phyloP scores from a whole-genome alignment of 768 basidiomycete species.

The Hypsizygus marmoreus region DNA sequence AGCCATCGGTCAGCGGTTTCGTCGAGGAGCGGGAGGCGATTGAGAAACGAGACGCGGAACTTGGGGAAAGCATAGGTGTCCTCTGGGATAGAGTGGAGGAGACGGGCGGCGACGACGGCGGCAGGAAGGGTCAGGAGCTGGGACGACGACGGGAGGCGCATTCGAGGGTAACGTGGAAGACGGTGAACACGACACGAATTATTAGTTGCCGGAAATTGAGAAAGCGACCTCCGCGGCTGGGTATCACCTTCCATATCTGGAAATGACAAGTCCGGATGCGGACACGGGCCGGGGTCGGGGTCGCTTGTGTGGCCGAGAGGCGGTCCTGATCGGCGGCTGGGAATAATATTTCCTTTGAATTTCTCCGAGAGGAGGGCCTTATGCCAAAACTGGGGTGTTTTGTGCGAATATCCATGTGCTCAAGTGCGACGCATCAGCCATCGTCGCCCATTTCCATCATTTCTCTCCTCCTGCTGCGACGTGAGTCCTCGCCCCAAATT shows the following conservation, averaged over 20 bases:
- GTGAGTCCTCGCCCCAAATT: slow-evolving; percentile 34
- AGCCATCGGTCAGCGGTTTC: slow-evolving; percentile 80
- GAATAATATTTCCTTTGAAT: slow-evolving; percentile 13
- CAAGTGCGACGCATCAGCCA: no score
- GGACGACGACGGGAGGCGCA: slow-evolving; percentile 19
- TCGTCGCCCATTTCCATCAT: slow-evolving; percentile 20
- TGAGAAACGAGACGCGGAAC: slow-evolving; percentile 76
- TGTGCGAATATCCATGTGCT: slow-evolving; percentile 28
- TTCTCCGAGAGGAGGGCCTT: slow-evolving; percentile 2
- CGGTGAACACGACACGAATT: slow-evolving; percentile 4
- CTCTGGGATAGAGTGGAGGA: slow-evolving; percentile 76
- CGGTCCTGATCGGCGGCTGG: slow-evolving; percentile 18
- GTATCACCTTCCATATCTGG: slow-evolving; percentile 15
- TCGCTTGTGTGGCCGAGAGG: background rate
- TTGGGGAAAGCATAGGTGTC: slow-evolving; percentile 84
- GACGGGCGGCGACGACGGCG: slow-evolving; percentile 34
- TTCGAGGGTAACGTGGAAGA: slow-evolving; percentile 5
- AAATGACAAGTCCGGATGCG: slow-evolving; percentile 1
- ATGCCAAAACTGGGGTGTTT: slow-evolving; percentile 13
- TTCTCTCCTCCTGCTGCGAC: slow-evolving; percentile 17
- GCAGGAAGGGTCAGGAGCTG: slow-evolving; percentile 32
- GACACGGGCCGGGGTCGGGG: background rate
- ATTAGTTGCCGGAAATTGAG: slow-evolving; percentile 1
- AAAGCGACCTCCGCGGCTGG: slow-evolving; percentile 18
- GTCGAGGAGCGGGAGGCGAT: slow-evolving; percentile 71